Evolutionary conservation across 2,329 filamentous ascomycete species (phyloP).

Genomic region (Botrytis fragariae): DNA sequence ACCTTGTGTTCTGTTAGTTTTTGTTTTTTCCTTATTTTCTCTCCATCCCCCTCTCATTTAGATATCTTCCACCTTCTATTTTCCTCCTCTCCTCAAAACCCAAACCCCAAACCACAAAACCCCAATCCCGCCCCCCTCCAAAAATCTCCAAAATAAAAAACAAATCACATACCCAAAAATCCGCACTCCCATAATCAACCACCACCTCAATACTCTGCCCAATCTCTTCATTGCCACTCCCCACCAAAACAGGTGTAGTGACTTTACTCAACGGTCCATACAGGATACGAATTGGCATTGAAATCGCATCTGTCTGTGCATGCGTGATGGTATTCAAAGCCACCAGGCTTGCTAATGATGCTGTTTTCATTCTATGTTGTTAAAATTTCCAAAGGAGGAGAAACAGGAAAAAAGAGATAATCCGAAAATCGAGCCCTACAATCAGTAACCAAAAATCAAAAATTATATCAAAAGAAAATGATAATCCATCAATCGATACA

Average conservation of each 20-base stretch:
- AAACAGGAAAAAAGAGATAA: background rate
- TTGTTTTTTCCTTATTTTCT: too few species aligned
- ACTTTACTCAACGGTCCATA: slow-evolving; percentile 1
- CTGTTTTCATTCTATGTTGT: background rate
- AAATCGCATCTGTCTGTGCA: background rate
- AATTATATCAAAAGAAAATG: background rate
- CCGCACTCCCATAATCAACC: slow-evolving; percentile 18
- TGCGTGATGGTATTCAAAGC: background rate
- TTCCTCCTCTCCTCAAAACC: background rate
- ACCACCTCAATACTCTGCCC: slow-evolving; percentile 8
- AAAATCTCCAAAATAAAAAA: background rate
- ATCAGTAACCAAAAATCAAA: background rate
- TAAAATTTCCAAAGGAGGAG: background rate
- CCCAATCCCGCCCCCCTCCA: background rate
- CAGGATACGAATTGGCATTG: slow-evolving; percentile 4
- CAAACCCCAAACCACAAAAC: background rate
- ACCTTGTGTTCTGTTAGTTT: background rate
- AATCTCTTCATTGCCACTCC: background rate
- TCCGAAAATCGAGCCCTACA: too few species aligned
- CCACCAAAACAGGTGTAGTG: background rate
- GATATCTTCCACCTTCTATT: background rate
- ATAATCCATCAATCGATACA: background rate
- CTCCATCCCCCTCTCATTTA: background rate
- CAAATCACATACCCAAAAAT: slow-evolving; percentile 13
- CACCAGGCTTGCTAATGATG: background rate